phyloP scores from a whole-genome alignment of 2,329 filamentous ascomycete species.

The Dactylonectria macrodidyma region DNA sequence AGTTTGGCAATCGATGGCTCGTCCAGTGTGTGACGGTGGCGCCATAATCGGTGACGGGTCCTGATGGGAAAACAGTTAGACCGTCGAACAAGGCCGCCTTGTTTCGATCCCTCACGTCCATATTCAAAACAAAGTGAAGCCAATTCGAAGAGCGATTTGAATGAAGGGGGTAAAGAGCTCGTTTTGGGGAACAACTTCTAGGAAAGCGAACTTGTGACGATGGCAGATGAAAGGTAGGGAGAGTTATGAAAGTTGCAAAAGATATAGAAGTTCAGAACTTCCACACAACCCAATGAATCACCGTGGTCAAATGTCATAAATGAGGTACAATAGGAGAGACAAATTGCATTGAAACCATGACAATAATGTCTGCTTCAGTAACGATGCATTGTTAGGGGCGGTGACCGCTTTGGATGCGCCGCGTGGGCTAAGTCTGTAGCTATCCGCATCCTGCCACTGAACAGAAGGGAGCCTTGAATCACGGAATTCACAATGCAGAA shows the following conservation, averaged over 20 bases:
- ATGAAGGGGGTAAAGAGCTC: neutral
- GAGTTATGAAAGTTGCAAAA: neutral
- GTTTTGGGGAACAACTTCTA: neutral
- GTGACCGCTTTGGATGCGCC: neutral
- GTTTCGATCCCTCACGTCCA: slow-evolving; percentile 26
- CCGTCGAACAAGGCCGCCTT: slow-evolving; percentile 25
- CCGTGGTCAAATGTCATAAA: neutral
- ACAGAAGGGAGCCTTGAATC: slow-evolving; percentile 15
- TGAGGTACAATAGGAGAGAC: neutral
- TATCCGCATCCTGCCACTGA: slow-evolving; percentile 35
- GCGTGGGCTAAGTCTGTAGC: slow-evolving; percentile 1
- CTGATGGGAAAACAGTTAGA: slow-evolving; percentile 60
- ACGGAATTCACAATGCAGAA: slow-evolving; percentile 11
- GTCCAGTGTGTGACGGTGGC: slow-evolving; percentile 94
- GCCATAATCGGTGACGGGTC: slow-evolving; percentile 93
- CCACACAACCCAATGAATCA: neutral
- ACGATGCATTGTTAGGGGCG: neutral
- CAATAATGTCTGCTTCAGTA: neutral
- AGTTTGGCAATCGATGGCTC: slow-evolving; percentile 79
- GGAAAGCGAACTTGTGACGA: neutral
- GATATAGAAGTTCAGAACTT: neutral
- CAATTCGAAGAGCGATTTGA: neutral
- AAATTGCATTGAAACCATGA: neutral
- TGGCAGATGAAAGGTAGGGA: neutral
- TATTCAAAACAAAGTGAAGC: slow-evolving; percentile 1